Evolutionary conservation across 2,329 filamentous ascomycete genomes (phyloP).

Genomic region (Microcera coccophila): DNA sequence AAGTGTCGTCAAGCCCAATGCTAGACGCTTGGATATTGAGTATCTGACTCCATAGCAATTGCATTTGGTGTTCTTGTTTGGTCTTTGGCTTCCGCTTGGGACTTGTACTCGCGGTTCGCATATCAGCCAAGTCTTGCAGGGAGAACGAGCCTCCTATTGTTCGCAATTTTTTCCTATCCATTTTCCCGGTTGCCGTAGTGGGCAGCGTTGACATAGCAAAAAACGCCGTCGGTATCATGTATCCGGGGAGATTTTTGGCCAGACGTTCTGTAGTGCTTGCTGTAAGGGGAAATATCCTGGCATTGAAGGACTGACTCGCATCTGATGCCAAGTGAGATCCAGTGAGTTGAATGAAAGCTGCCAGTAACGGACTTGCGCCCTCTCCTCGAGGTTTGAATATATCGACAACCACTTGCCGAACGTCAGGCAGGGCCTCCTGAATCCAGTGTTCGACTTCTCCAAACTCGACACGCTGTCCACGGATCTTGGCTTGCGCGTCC

Average conservation of each 20-base stretch:
- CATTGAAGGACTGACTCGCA: background rate
- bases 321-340: background rate
- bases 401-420: background rate
- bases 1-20: conserved; percentile 27
- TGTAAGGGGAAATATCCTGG: background rate
- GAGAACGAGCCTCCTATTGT: conserved; percentile 5
- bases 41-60: background rate
- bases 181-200: conserved; percentile 13
- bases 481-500: conserved; percentile 53
- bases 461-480: conserved; percentile 50
- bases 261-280: background rate
- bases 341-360: background rate
- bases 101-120: background rate
- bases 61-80: conserved; percentile 19
- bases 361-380: background rate
- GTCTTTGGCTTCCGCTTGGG: conserved; percentile 10
- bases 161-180: conserved; percentile 11
- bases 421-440: background rate
- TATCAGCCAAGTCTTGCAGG: conserved; percentile 1
- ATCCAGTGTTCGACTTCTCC: conserved; percentile 14
- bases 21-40: background rate
- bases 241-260: conserved; percentile 6
- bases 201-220: conserved; percentile 14
- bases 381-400: background rate
- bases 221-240: conserved; percentile 18